These are phyloP conservation scores for Camellia oleifera DNA, from an alignment of 179 eudicot genomes.

Conservation along the genomic window DNA sequence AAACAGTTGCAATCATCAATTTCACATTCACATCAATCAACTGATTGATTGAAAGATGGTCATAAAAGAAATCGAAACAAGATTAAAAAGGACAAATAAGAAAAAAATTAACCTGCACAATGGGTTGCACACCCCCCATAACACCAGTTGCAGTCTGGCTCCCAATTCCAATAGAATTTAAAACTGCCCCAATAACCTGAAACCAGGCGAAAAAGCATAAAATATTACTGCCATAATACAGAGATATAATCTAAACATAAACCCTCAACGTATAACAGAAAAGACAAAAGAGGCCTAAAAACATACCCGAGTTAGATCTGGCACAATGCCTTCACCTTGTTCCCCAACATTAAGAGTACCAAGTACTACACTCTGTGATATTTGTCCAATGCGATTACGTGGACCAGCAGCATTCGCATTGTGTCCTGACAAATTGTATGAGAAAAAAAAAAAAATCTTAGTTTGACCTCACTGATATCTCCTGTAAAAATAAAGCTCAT, in stretches of 20 bases:
- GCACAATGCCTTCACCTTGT: constrained; percentile 67
- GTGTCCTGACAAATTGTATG: constrained; percentile 40
- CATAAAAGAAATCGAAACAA: not conserved
- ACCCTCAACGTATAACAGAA: not conserved
- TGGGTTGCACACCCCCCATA: constrained; percentile 39
- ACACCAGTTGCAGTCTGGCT: constrained; percentile 34
- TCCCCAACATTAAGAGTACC: constrained; percentile 85
- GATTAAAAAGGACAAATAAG: not conserved
- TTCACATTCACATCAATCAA: not conserved
- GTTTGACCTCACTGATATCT: not conserved
- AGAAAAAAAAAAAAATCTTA: not conserved
- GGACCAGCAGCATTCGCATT: constrained; percentile 52
- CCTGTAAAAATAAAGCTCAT: not conserved
- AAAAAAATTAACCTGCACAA: constrained; percentile 38
- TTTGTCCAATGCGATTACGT: constrained; percentile 70
- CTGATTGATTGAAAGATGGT: not conserved
- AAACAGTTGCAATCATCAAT: not conserved
- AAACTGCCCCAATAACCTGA: constrained; percentile 91
- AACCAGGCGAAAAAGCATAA: not conserved
- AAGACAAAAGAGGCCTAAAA: not conserved
- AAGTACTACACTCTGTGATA: constrained; percentile 84
- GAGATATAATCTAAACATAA: not conserved
- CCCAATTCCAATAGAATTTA: constrained; percentile 78
- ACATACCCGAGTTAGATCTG: constrained; percentile 80
- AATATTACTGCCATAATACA: not conserved